Base-by-base conservation (phyloP, 2,329 filamentous ascomycete genomes). In the Mycosphaerella sp. region DNA sequence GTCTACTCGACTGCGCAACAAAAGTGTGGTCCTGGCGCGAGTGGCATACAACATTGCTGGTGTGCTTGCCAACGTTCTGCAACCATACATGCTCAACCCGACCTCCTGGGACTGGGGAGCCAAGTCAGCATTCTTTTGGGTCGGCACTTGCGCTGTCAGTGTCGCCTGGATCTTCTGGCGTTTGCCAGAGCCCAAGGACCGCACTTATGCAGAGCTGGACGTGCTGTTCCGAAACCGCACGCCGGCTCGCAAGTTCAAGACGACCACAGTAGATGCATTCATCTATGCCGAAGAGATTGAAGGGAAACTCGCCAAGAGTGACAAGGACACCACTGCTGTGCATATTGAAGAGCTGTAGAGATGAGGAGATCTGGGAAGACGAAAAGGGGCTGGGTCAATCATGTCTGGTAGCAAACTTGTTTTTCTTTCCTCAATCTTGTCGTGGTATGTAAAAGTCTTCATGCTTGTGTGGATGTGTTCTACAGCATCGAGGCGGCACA, bases 181-280 rank as follows among this genome's bases (percentile, higher is more conserved):
- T 13, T 57, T 74, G 1, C 73, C 73, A 1, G 72, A 74, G 59
- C 51, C 59, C 7, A 57, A 59, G 30, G 50, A 50, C 12, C 51
- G 76, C 34, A 78, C 76, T 0, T 75, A 77, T 45, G 76, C 73
- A 34, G 79, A 82, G 64, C 70, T 82, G 1, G 79, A 81, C 45
- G 64, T 75, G 9, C 64, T 82, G 53, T 82, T 82, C 58, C 74
- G 78, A 56, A 63, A 68, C 18, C 59, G 63, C 8, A 62, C 74
- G 8, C 62, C 69, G 17, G 72, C 75, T 1, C 66, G 73, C 53
- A 71, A 72, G 52, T 77, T 66, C 52, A 56, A 53, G 41, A 32
- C 30, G 4, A n/a, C 30, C 3, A 10, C 9, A 6, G 30, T 32
- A 10, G 30, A 32, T 32, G 30, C 30, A n/a, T 32, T 32, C 30